Conservation (phyloP, 306 rosid genomes). For the Trichosanthes cucumerina region DNA sequence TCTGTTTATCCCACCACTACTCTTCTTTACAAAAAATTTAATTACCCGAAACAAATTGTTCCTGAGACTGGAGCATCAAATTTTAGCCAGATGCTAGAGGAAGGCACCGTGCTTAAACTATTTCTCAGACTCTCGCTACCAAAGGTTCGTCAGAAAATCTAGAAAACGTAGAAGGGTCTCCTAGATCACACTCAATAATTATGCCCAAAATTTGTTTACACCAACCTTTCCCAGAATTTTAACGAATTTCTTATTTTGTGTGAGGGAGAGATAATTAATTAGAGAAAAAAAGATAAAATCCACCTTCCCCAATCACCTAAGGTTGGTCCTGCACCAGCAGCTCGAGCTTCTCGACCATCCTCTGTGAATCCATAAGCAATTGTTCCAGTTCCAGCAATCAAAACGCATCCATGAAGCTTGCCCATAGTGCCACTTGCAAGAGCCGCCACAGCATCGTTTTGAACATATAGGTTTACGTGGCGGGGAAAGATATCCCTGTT, state of each 20-base stretch:
- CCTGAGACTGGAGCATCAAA: not conserved
- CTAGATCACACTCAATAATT: not conserved
- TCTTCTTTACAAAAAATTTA: not conserved
- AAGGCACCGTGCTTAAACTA: not conserved
- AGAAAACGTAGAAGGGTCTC: not conserved
- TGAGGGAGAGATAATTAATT: not conserved
- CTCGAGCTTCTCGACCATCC: slow-evolving; percentile 88
- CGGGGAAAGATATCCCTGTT: slow-evolving; percentile 71
- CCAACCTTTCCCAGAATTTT: not conserved
- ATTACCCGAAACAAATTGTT: not conserved
- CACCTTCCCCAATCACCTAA: slow-evolving; percentile 99
- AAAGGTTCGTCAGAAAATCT: not conserved
- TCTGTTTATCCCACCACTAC: not conserved
- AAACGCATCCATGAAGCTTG: slow-evolving; percentile 83
- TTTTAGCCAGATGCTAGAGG: not conserved
- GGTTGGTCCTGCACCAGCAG: slow-evolving; percentile 94
- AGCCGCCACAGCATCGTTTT: slow-evolving; percentile 94
- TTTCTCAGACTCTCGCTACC: not conserved
- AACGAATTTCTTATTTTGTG: not conserved
- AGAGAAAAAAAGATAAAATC: not conserved
- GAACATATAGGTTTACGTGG: slow-evolving; percentile 68
- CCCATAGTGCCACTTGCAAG: slow-evolving; percentile 89
- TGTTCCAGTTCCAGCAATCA: slow-evolving; percentile 90
- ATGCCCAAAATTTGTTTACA: not conserved
- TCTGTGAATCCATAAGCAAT: slow-evolving; percentile 86